Percentiles rank a stretch among this genome's conserved stretches.
These are phyloP conservation scores for Calonectria pseudoturangicola DNA, from an alignment of 2,329 filamentous ascomycete genomes.

Conservation along the genomic window DNA sequence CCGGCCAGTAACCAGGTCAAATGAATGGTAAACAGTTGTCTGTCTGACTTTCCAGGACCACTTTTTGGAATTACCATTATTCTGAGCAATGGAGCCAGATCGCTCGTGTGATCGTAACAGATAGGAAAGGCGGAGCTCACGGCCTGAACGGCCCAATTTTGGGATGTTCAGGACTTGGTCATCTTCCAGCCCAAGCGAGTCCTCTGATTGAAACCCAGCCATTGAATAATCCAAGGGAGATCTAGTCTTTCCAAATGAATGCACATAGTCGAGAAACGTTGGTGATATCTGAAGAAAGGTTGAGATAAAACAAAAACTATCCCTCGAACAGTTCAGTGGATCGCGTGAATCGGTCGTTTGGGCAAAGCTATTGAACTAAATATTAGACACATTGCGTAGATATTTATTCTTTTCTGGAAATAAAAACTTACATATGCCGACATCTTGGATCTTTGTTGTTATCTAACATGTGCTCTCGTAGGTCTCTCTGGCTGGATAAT, in stretches of 20 bases:
- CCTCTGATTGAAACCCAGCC: constrained; percentile 32
- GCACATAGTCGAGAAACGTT: constrained; percentile 35
- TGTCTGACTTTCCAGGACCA: constrained; percentile 37
- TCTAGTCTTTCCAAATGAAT: constrained; percentile 31
- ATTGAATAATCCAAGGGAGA: constrained; percentile 38
- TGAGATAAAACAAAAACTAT: background rate
- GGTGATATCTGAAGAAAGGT: constrained; percentile 34
- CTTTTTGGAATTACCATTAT: background rate
- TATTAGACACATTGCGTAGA: background rate
- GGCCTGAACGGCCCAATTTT: constrained; percentile 32
- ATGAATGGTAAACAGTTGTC: constrained; percentile 43
- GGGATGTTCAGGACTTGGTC: constrained; percentile 3
- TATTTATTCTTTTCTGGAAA: background rate
- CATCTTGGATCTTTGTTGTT: constrained; percentile 40
- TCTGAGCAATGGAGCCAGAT: background rate
- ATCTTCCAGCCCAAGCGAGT: background rate
- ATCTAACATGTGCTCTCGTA: background rate
- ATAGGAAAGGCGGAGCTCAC: constrained; percentile 37
- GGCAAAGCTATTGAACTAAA: constrained; percentile 26
- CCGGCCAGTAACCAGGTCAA: constrained; percentile 36
- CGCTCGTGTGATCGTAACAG: constrained; percentile 22
- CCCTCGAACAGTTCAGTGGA: constrained; percentile 29
- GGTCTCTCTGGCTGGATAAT: background rate
- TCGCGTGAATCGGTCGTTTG: constrained; percentile 22
- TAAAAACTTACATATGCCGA: constrained; percentile 26